Base-by-base conservation (phyloP, 768 basidiomycete genomes). In the Mycena venus region DNA sequence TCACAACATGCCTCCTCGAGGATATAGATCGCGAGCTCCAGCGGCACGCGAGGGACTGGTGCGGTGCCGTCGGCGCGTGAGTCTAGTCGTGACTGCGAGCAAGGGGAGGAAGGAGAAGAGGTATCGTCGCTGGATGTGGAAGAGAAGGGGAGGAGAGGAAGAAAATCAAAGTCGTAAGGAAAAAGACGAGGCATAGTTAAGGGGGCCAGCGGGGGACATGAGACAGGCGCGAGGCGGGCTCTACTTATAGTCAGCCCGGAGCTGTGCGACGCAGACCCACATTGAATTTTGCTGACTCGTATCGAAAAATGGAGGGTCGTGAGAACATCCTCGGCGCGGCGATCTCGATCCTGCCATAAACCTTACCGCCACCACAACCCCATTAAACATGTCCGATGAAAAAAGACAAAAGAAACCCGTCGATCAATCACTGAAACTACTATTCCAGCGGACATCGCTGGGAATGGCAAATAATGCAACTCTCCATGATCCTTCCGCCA, bases 1-100 rank as follows among this genome's bases (percentile, higher is more conserved):
- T 83, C 80, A 38, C 86, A 82, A 49, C 85, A 83, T 67, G 89
- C 89, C 17, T 87, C 82, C 81, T 94, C 92, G 75, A 94, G 88
- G 80, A 95, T 90, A 77, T 87, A 79, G 69, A 93, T 82, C 49
- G 91, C 86, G 58, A 95, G 79, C 82, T 94, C 94, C 73, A 92
- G 84, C 12, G 94, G 94, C 47, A 94, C 76, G 31, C 80, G 80
- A 65, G 76, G 38, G 63, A 78, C 71, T 68, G 75, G 78, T 68
- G 65, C 47, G 74, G 69, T 42, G 74, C 36, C 66, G 72, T 69
- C 56, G 78, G 80, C 40, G 72, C 19, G 36, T 38, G 58, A 38
- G 58, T 12, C 58, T 55, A 32, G 47, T 34, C 29, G 47, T 32
- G n/a, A 49, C 38, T 55, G 53, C 11, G 53, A 55, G 32, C 55